phyloP scores from a whole-genome alignment of 2,329 filamentous ascomycete species.

The Botrytis cinerea region DNA sequence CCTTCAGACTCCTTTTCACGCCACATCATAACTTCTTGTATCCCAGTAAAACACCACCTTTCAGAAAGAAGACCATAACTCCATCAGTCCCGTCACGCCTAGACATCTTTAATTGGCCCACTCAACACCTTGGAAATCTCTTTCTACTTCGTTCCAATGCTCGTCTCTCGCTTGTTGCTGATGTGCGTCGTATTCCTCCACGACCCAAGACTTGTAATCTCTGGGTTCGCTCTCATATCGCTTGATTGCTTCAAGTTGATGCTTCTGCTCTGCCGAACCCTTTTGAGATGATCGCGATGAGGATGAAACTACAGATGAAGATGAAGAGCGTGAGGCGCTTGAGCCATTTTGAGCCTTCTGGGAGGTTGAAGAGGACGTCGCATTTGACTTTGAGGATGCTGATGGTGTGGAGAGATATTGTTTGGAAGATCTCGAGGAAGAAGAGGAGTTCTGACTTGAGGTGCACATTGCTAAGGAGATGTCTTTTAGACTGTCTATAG shows the following conservation, averaged over 20 bases:
- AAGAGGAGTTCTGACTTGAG: conserved; percentile 11
- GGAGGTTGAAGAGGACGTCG: conserved; percentile 15
- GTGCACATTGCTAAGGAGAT: neutral
- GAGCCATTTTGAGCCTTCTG: conserved; percentile 9
- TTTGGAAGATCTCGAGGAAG: conserved; percentile 7
- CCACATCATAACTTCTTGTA: neutral
- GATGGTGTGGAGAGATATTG: conserved; percentile 5
- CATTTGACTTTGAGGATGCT: neutral
- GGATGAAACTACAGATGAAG: neutral
- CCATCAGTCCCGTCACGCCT: neutral
- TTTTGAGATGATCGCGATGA: neutral
- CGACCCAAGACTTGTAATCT: conserved; percentile 29
- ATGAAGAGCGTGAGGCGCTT: neutral
- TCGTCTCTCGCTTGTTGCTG: conserved; percentile 26
- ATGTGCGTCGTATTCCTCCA: conserved; percentile 30
- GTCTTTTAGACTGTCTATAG: neutral
- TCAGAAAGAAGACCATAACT: too few relatives aligned
- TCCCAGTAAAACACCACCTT: neutral
- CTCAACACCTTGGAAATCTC: conserved; percentile 20
- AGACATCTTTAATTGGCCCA: neutral
- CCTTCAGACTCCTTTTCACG: too few relatives aligned
- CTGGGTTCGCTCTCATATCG: conserved; percentile 25
- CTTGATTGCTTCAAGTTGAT: conserved; percentile 3
- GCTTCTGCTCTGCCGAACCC: neutral
- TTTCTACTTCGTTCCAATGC: conserved; percentile 21